Conservation (phyloP, 345 rosid species). For the Dimocarpus longan region DNA sequence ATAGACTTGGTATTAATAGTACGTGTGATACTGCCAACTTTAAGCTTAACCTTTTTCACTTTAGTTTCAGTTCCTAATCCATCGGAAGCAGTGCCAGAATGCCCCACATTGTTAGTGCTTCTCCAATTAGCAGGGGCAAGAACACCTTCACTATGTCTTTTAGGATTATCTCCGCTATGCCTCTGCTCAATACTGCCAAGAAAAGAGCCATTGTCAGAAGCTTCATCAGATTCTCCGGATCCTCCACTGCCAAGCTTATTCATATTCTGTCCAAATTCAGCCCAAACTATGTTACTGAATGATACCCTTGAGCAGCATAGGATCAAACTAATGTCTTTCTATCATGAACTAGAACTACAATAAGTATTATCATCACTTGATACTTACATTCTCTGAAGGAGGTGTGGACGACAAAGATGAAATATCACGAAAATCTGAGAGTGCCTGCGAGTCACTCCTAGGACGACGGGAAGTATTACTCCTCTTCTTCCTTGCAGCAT, state of each 20-base stretch:
- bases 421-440: constrained; percentile 52
- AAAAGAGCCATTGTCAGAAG: constrained; percentile 62
- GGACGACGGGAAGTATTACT: constrained; percentile 66
- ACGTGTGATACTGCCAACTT: constrained; percentile 42
- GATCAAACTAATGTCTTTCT: constrained; percentile 21
- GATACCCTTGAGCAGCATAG: constrained; percentile 24
- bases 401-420: constrained; percentile 74
- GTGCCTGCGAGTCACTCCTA: constrained; percentile 56
- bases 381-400: constrained; percentile 52
- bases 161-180: constrained; percentile 41
- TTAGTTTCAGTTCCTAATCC: constrained; percentile 38
- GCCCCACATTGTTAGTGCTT: constrained; percentile 27
- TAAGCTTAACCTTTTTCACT: constrained; percentile 56
- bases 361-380: constrained; percentile 12
- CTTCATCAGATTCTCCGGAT: constrained; percentile 67
- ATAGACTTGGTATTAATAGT: constrained; percentile 46
- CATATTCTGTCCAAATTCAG: constrained; percentile 46
- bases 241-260: constrained; percentile 51
- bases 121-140: constrained; percentile 53
- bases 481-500: constrained; percentile 68
- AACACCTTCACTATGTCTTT: constrained; percentile 43
- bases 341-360: constrained; percentile 1
- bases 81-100: constrained; percentile 34
- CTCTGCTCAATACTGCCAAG: constrained; percentile 48
- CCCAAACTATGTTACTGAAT: constrained; percentile 17